phyloP scores from a whole-genome alignment of 140 eudicot species.

The Artemisia princeps region DNA sequence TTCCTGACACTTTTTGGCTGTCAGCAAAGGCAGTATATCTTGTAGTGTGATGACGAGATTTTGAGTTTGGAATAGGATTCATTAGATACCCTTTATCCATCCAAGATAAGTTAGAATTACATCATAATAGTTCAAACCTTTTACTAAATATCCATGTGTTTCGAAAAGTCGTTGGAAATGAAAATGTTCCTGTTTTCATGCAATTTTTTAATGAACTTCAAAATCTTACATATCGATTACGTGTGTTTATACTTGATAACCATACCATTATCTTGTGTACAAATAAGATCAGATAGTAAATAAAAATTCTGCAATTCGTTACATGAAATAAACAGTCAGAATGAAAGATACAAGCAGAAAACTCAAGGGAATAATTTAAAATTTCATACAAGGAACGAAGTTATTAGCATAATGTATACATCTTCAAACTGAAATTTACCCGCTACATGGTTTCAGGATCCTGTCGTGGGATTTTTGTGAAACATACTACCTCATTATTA shows the following conservation, averaged over 20 bases:
- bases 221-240: background rate
- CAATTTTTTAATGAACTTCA: too few relatives aligned
- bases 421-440: too few relatives aligned
- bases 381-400: too few relatives aligned
- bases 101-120: background rate
- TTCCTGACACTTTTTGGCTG: too few relatives aligned
- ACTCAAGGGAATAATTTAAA: too few relatives aligned
- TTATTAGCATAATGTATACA: too few relatives aligned
- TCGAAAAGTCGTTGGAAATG: background rate
- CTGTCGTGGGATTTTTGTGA: too few relatives aligned
- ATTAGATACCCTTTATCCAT: constrained; percentile 23
- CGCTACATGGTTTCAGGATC: too few relatives aligned
- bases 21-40: too few relatives aligned
- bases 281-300: background rate
- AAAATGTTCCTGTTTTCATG: background rate
- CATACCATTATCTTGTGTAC: background rate
- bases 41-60: constrained; percentile 12
- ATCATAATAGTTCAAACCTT: background rate
- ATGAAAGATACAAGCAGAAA: too few relatives aligned
- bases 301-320: background rate
- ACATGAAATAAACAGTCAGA: background rate
- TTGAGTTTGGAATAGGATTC: constrained; percentile 27
- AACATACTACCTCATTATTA: too few relatives aligned
- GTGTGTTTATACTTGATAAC: background rate
- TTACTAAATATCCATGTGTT: background rate